These are phyloP conservation scores for Inga leiocalycina DNA, from an alignment of 306 rosid genomes.

Conservation along the genomic window DNA sequence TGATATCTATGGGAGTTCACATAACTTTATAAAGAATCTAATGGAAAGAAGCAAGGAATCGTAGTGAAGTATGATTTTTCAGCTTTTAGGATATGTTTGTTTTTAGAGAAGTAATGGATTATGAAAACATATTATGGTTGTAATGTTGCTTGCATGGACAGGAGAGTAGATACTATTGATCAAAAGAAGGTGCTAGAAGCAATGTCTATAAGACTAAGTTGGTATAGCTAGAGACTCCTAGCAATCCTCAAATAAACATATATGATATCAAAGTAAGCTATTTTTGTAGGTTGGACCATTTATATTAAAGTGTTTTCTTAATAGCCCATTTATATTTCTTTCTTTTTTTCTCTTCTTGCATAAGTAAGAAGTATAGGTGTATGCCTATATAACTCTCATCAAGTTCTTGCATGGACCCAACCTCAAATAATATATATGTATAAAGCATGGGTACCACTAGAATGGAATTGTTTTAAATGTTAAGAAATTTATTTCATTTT, in stretches of 20 bases:
- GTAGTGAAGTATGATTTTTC: constrained; percentile 68
- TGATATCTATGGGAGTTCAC: constrained; percentile 86
- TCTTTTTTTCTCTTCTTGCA: background rate
- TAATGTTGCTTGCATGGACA: constrained; percentile 41
- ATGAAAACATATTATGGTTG: constrained; percentile 3
- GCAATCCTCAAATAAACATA: constrained; percentile 78
- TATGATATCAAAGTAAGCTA: constrained; percentile 80
- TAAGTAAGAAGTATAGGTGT: too few species aligned
- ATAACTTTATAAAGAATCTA: constrained; percentile 43
- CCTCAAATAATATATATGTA: background rate
- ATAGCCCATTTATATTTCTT: background rate
- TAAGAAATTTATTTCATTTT: background rate
- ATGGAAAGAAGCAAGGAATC: background rate
- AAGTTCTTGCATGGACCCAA: background rate
- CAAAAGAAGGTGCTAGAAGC: constrained; percentile 75
- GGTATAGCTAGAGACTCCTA: constrained; percentile 96
- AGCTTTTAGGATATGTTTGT: constrained; percentile 25
- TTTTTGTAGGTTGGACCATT: background rate
- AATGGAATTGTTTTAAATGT: background rate
- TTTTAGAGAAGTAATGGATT: background rate
- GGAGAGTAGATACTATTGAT: constrained; percentile 75
- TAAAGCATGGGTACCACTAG: background rate
- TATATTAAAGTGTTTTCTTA: background rate
- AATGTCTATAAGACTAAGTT: constrained; percentile 76
- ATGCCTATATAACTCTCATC: too few species aligned